phyloP scores from a whole-genome alignment of 2,329 filamentous ascomycete species.

The Coniochaeta sp. region DNA sequence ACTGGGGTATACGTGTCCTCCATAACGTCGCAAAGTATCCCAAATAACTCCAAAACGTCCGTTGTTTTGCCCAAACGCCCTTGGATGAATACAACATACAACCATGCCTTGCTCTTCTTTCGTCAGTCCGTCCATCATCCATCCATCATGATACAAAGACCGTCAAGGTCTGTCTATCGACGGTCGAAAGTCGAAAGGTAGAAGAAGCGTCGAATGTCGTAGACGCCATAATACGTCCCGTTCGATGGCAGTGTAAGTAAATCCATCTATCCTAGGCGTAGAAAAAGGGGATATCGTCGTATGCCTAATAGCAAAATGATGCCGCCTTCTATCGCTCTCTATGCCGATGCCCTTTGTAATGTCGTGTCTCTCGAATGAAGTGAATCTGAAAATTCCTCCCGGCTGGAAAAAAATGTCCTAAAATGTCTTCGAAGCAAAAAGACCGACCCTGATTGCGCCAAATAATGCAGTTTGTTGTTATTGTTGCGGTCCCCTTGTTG shows the following conservation, averaged over 20 bases:
- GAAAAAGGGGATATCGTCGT: background rate
- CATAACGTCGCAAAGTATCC: background rate
- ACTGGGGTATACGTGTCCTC: background rate
- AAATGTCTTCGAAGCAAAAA: no score
- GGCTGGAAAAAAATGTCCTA: no score
- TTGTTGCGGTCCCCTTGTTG: no score
- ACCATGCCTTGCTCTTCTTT: no score
- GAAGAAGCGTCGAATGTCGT: no score
- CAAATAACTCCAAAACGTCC: background rate
- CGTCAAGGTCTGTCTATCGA: no score
- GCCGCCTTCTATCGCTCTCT: background rate
- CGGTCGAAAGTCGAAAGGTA: no score
- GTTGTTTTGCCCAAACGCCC: background rate
- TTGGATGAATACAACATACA: background rate
- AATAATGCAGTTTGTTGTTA: no score
- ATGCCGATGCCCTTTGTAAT: no score
- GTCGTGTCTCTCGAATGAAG: no score
- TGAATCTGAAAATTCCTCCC: no score
- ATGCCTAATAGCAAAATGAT: background rate
- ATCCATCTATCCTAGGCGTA: background rate
- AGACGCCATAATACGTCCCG: background rate
- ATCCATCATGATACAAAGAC: conserved; percentile 1
- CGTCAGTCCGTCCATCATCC: background rate
- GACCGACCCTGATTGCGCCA: no score
- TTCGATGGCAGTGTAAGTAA: background rate